A percentile compares a stretch with the other conserved stretches of the same genome.
These are phyloP conservation scores for Solanum rostratum DNA, from an alignment of 257 asterid genomes.

Conservation along the genomic window DNA sequence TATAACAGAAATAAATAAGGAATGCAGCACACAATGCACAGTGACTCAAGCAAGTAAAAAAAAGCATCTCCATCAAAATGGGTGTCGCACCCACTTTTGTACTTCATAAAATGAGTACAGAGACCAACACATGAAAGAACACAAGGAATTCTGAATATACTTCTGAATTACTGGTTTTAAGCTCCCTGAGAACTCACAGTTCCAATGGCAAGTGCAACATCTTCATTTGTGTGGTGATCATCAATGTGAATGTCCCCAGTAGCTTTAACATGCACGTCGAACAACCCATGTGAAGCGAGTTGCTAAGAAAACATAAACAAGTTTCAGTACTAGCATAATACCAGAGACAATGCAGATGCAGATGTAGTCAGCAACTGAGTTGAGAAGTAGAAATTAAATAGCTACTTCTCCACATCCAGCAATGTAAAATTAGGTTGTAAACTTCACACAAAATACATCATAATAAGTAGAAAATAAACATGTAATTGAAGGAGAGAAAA, in stretches of 20 bases:
- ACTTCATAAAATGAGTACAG: not conserved
- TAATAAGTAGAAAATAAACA: not conserved
- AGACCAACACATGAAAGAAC: not conserved
- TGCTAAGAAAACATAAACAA: constrained; percentile 39
- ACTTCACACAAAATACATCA: not conserved
- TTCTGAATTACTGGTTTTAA: not conserved
- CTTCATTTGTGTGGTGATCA: constrained; percentile 96
- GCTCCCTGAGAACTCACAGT: constrained; percentile 36
- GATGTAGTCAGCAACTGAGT: not conserved
- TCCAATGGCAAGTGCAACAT: constrained; percentile 82
- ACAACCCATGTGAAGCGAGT: constrained; percentile 92
- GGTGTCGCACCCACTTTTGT: not conserved
- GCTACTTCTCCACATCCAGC: not conserved
- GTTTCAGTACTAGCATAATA: not conserved
- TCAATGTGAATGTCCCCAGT: constrained; percentile 85
- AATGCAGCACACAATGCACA: not conserved
- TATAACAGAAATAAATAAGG: not conserved
- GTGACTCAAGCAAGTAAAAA: not conserved
- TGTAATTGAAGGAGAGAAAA: not conserved
- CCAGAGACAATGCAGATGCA: not conserved
- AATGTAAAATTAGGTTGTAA: not conserved
- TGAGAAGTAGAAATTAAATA: not conserved
- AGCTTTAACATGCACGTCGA: constrained; percentile 73
- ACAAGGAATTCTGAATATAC: not conserved
- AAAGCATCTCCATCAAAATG: not conserved